Evolutionary conservation across 305 asterid genomes (phyloP), one percentile per base, ranked within the genome.

Genomic region (Rubia tinctorum): DNA sequence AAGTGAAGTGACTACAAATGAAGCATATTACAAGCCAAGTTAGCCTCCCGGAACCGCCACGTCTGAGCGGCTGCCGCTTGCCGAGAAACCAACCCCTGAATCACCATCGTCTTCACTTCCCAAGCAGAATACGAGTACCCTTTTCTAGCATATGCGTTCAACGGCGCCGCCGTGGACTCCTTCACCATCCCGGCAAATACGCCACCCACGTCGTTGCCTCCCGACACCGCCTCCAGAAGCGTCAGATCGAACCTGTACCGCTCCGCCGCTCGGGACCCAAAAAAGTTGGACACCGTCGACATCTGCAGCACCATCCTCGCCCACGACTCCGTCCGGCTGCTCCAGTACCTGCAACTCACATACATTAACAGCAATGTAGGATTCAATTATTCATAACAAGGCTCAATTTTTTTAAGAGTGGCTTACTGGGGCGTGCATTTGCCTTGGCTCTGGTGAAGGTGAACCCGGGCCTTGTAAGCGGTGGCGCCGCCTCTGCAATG

Each of bases 91-190:
- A 92, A 60, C 14, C 84, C 92, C 71, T 85, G 96, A 34, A 92
- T 88, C 0, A 92, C 73, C 84, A 88, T 77, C 44, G 94, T 92
- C 86, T 90, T 90, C 20, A 92, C 89, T 63, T 92, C 90, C 98
- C 98, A 90, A 49, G 96, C 88, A 0, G 90, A 77, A 75, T 82
- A 89, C 0, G 97, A 93, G 45, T 88, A 90, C 2, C 92, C 96
- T 27, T 76, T 82, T 68, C 98, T 79, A 49, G 94, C 90, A 76
- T 92, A 90, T 12, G 98, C 80, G 71, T 92, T 92, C 30, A 92
- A 70, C 76, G 90, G 86, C 49, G 97, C 97, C 72, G 98, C 98
- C 65, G 97, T 89, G 5, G 98, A 84, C 78, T 92, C 85, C 85
- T 80, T 89, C 68, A 86, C 80, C 53, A 92, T 85, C 75, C 80